These are phyloP conservation scores for Claviceps maximensis DNA, from an alignment of 2,329 filamentous ascomycete genomes.

Conservation along the genomic window DNA sequence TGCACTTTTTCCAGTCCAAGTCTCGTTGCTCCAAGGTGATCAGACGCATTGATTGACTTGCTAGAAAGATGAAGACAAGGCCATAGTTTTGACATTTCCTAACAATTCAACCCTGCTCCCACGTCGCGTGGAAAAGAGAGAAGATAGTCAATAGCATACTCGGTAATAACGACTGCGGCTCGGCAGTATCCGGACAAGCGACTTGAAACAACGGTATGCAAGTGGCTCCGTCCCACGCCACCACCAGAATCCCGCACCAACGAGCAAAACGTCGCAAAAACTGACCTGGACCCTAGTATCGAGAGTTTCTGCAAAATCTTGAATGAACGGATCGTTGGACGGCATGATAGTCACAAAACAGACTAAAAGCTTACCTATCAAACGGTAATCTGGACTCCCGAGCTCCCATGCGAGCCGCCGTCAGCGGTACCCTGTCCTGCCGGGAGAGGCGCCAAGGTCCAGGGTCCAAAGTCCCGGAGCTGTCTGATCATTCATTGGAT, in stretches of 20 bases:
- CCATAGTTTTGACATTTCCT: too few relatives aligned
- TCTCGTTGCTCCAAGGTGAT: too few relatives aligned
- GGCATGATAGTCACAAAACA: neutral
- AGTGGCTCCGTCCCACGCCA: too few relatives aligned
- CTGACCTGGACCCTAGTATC: too few relatives aligned
- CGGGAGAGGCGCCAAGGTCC: neutral
- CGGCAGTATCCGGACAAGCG: neutral
- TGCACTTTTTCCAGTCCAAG: too few relatives aligned
- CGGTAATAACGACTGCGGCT: neutral
- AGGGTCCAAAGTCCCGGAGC: neutral
- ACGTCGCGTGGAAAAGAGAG: neutral
- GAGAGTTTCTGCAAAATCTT: neutral
- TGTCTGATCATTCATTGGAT: conserved; percentile 1
- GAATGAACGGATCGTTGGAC: too few relatives aligned
- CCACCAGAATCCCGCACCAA: too few relatives aligned
- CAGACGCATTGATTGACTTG: too few relatives aligned
- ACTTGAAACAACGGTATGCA: neutral
- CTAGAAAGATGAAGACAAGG: too few relatives aligned
- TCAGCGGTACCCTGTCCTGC: neutral
- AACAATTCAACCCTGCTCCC: too few relatives aligned
- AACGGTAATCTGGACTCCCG: neutral
- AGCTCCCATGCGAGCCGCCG: neutral
- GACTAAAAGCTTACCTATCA: neutral
- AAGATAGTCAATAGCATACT: neutral
- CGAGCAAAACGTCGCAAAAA: too few relatives aligned